Base-by-base conservation (phyloP, 2,329 filamentous ascomycete genomes). In the Fusarium udum region DNA sequence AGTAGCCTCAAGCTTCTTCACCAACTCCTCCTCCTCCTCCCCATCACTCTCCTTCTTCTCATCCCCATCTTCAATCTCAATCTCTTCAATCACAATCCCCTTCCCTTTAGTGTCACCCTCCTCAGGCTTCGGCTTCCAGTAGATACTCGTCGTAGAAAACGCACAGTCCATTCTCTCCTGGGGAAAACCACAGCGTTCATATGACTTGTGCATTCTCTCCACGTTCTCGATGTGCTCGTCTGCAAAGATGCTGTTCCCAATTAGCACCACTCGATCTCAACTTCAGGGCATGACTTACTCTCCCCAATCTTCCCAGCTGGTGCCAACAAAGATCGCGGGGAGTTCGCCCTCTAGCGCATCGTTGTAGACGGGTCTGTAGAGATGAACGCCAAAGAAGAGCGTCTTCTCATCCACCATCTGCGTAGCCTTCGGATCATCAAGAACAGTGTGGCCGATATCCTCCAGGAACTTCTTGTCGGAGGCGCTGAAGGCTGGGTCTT, bases 331-430 rank as follows among this genome's bases (percentile, higher is more conserved):
- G 5, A 92, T 75, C 1, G 82, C 84, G 0, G 91, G 91, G 3
- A 84, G 73, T 2, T 80, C 71, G 1, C 79, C 77, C 4, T 81
- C 75, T 4, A 93, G 80, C 0, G 89, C 84, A 11, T 83, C 78
- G 28, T 86, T 82, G 56, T 89, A 93, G 45, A 87, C 84, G 42
- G 81, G 83, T 28, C 82, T 83, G 64, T 90, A 90, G 65, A 91
- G 84, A 57, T 92, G 91, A 0, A 92, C 85, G 3, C 89, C 91
- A 71, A 88, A 93, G 5, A 92, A 82, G 4, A 93, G 78, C 0
- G 88, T 87, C 0, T 81, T 75, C 0, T 77, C 53, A 22, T 85
- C 83, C 15, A 93, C 83, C 11, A 84, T 73, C 0, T 84, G 78
- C 72, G 89, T 91, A 0, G 85, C 91, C 1, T 63, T 76, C 0